Conservation (phyloP, 768 basidiomycete genomes). For the Xerocomus spinulosus region DNA sequence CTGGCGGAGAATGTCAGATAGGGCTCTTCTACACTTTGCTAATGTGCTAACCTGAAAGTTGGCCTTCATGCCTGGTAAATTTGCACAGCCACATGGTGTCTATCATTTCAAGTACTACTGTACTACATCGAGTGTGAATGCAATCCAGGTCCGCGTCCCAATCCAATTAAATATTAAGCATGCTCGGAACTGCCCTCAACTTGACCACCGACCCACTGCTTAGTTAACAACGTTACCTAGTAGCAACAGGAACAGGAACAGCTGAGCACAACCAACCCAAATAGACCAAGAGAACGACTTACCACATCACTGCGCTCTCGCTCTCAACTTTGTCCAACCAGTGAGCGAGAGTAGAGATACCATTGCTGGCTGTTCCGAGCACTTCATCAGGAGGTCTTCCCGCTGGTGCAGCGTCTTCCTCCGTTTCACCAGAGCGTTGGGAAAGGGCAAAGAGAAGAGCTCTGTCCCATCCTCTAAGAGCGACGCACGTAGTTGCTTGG, state of each 20-base stretch:
- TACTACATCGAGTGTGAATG: constrained; percentile 1
- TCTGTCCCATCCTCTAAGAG: constrained; percentile 12
- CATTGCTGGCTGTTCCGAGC: too few species aligned
- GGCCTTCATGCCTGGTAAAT: constrained; percentile 53
- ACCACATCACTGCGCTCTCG: neutral
- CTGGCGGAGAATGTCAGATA: constrained; percentile 34
- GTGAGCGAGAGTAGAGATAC: too few species aligned
- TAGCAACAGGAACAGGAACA: neutral
- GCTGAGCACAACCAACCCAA: neutral
- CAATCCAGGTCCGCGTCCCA: neutral
- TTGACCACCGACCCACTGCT: neutral
- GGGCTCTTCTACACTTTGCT: neutral
- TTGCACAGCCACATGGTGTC: constrained; percentile 22
- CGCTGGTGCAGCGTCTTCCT: neutral
- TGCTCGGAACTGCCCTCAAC: neutral
- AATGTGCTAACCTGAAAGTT: constrained; percentile 79
- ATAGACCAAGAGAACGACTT: neutral
- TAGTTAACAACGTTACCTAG: neutral
- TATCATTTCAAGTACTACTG: too few species aligned
- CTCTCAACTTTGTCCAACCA: too few species aligned
- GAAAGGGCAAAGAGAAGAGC: too few species aligned
- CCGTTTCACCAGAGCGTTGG: too few species aligned
- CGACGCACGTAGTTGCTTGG: neutral
- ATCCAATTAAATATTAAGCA: neutral
- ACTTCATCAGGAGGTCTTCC: constrained; percentile 1